phyloP scores from a whole-genome alignment of 257 asterid genomes.

The Coffea eugenioides region DNA sequence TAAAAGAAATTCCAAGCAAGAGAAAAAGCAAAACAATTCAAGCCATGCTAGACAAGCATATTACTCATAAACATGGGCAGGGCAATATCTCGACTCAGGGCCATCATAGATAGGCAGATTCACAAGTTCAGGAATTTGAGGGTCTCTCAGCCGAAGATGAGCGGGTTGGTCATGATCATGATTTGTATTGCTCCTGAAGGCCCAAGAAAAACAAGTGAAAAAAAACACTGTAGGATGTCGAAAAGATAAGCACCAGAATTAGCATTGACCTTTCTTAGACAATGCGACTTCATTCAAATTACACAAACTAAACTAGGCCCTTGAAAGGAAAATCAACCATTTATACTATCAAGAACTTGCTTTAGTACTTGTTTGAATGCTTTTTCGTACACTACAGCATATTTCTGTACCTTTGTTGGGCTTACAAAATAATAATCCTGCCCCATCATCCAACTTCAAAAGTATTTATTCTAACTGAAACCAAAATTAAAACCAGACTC shows the following conservation, averaged over 20 bases:
- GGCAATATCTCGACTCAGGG: constrained; percentile 93
- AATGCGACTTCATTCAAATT: too few species aligned
- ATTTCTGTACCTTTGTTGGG: neutral
- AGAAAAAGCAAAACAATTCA: neutral
- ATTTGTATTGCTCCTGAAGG: constrained; percentile 86
- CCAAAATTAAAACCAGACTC: neutral
- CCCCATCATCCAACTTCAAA: neutral
- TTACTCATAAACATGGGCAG: constrained; percentile 95
- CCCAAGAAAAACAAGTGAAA: constrained; percentile 7
- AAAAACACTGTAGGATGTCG: neutral
- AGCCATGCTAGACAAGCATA: constrained; percentile 12
- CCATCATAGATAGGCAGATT: constrained; percentile 79
- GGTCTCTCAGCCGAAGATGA: constrained; percentile 80
- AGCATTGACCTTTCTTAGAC: too few species aligned
- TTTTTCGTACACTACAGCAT: neutral
- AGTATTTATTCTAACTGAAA: neutral
- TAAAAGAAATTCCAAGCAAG: neutral
- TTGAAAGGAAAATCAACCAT: neutral
- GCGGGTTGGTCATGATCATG: constrained; percentile 94
- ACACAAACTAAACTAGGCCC: neutral
- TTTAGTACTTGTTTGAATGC: neutral
- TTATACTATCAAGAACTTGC: neutral
- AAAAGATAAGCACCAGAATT: neutral
- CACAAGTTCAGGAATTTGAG: constrained; percentile 59
- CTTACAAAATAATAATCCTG: neutral